Evolutionary conservation across 768 basidiomycete genomes (phyloP).

Genomic region (Lactarius psammicola): DNA sequence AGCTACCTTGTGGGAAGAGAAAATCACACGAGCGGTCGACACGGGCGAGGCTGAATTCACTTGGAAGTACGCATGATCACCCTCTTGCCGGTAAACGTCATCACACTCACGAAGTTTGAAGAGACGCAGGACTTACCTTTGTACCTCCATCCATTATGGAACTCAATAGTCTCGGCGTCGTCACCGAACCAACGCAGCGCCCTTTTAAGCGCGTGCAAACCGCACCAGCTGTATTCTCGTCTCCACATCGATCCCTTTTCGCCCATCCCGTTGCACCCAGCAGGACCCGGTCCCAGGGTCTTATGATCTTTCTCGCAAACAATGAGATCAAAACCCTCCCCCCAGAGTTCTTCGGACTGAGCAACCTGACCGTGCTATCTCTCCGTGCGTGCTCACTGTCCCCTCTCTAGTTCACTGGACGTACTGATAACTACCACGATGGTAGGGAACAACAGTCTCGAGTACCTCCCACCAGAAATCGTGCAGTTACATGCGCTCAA

Average conservation of each 20-base stretch:
- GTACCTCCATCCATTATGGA: conserved; percentile 18
- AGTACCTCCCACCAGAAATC: conserved; percentile 25
- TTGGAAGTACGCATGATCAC: conserved; percentile 13
- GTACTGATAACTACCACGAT: background rate
- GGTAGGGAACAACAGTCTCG: conserved; percentile 26
- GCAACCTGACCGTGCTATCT: conserved; percentile 26
- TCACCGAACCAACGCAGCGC: conserved; percentile 11
- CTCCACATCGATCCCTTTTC: conserved; percentile 13
- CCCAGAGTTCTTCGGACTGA: conserved; percentile 24
- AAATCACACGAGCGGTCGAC: conserved; percentile 21
- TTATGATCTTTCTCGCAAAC: conserved; percentile 27
- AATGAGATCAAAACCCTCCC: conserved; percentile 25
- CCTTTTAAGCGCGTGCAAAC: conserved; percentile 24
- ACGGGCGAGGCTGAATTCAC: conserved; percentile 23
- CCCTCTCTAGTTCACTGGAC: background rate
- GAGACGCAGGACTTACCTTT: conserved; percentile 19
- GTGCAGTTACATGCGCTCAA: conserved; percentile 22
- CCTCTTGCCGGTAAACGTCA: background rate
- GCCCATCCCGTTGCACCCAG: background rate
- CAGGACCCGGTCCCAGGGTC: conserved; percentile 12
- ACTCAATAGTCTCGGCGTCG: conserved; percentile 21
- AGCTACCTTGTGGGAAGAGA: conserved; percentile 18
- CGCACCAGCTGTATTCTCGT: conserved; percentile 21
- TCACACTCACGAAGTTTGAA: background rate
- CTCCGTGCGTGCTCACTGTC: conserved; percentile 18